Conservation (phyloP, 1,139 yeast genomes). For the Suhomyces chickasaworum region DNA sequence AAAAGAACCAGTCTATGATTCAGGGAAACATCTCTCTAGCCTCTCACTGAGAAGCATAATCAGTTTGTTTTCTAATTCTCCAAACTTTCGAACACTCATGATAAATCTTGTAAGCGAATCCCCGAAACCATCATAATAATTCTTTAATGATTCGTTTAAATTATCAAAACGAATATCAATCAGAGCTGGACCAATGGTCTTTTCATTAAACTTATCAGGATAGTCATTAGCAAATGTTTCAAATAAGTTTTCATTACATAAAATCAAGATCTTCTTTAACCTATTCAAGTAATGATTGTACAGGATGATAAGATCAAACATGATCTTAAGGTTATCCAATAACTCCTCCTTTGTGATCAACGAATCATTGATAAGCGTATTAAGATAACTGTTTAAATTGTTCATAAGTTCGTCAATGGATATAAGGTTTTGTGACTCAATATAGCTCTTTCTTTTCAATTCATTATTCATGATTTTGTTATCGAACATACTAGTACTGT, state of each 20-base stretch:
- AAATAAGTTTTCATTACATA: conserved; percentile 51
- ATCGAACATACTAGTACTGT: conserved; percentile 36
- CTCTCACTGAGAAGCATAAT: conserved; percentile 55
- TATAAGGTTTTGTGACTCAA: conserved; percentile 10
- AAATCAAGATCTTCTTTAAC: conserved; percentile 56
- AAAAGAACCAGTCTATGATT: conserved; percentile 13
- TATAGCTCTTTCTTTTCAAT: conserved; percentile 8
- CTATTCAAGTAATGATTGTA: conserved; percentile 58
- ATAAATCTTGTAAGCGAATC: conserved; percentile 56
- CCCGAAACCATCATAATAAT: conserved; percentile 57
- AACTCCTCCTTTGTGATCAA: conserved; percentile 64
- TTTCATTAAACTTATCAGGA: conserved; percentile 43
- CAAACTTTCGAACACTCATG: conserved; percentile 55
- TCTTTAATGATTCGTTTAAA: conserved; percentile 51
- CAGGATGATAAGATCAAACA: conserved; percentile 51
- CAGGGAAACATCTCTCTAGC: conserved; percentile 48
- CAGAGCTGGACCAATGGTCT: conserved; percentile 39
- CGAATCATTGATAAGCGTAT: conserved; percentile 66
- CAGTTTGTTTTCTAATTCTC: conserved; percentile 64
- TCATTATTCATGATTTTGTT: conserved; percentile 24
- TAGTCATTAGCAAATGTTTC: conserved; percentile 39
- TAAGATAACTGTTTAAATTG: conserved; percentile 59
- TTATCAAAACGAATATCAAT: conserved; percentile 44
- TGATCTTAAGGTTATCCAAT: conserved; percentile 47
- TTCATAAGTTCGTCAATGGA: conserved; percentile 56